These are phyloP conservation scores for Lophium mytilinum DNA, from an alignment of 495 filamentous ascomycete genomes.

Conservation along the genomic window DNA sequence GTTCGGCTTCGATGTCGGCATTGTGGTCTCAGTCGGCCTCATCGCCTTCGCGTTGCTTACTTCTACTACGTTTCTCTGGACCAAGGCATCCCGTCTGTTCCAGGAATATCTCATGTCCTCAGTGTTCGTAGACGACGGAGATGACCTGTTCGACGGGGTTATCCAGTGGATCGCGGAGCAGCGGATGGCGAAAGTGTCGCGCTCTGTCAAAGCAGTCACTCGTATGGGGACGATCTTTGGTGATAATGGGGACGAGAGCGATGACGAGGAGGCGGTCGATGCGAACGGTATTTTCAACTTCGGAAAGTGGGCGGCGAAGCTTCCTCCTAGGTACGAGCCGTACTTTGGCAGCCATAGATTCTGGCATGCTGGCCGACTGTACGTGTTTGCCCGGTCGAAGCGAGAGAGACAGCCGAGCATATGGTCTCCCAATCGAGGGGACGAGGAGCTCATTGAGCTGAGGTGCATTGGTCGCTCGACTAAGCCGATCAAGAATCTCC, in stretches of 20 bases:
- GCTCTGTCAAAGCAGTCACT: constrained; percentile 52
- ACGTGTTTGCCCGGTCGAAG: constrained; percentile 15
- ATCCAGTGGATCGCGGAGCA: constrained; percentile 55
- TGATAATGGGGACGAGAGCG: constrained; percentile 33
- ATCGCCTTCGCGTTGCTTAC: constrained; percentile 32
- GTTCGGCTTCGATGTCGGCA: constrained; percentile 59
- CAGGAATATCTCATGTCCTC: constrained; percentile 45
- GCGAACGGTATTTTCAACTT: constrained; percentile 30
- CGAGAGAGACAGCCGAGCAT: constrained; percentile 3
- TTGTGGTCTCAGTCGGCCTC: constrained; percentile 59
- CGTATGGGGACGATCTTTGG: constrained; percentile 40
- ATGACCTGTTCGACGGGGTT: constrained; percentile 53
- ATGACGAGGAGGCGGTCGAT: constrained; percentile 31
- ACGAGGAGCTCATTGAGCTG: constrained; percentile 39
- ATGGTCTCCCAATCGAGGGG: constrained; percentile 5
- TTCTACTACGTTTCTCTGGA: constrained; percentile 26
- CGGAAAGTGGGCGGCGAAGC: constrained; percentile 39
- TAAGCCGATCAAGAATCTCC: constrained; percentile 54
- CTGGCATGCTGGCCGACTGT: constrained; percentile 31
- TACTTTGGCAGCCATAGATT: constrained; percentile 40
- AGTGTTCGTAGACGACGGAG: constrained; percentile 47
- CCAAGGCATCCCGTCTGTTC: constrained; percentile 24
- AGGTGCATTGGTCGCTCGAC: constrained; percentile 44
- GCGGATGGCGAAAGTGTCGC: constrained; percentile 42
- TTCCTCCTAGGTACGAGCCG: constrained; percentile 43